Conservation (phyloP, 2,329 filamentous ascomycete species). For the Aspergillus brasiliensis region DNA sequence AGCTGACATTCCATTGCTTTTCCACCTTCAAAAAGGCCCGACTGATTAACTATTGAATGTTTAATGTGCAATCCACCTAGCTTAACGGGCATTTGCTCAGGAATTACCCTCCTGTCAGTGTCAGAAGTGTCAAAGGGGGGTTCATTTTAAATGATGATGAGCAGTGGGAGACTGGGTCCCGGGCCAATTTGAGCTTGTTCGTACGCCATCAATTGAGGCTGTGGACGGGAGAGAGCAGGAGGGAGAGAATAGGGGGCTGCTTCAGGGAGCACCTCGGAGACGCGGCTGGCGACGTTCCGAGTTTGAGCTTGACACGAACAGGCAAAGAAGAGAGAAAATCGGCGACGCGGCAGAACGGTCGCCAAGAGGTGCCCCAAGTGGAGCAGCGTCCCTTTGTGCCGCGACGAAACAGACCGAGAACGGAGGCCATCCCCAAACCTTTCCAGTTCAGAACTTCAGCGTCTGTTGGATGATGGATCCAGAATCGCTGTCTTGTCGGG, state of each 20-base stretch:
- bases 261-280: background rate
- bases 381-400: conserved; percentile 10
- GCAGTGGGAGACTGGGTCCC: conserved; percentile 8
- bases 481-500: background rate
- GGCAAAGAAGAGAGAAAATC: background rate
- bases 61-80: conserved; percentile 1
- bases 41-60: conserved; percentile 1
- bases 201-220: conserved; percentile 10
- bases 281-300: background rate
- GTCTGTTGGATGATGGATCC: background rate
- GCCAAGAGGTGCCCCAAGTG: conserved; percentile 2
- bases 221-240: background rate
- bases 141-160: conserved; percentile 10
- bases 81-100: background rate
- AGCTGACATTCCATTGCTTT: background rate
- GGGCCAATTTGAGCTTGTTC: conserved; percentile 15
- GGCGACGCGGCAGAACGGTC: conserved; percentile 1
- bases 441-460: background rate
- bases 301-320: background rate
- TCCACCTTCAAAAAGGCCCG: background rate
- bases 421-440: background rate
- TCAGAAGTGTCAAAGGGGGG: conserved; percentile 6
- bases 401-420: conserved; percentile 10
- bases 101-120: conserved; percentile 2
- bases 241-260: too few relatives aligned